Percentiles rank a stretch among this genome's conserved stretches.
phyloP scores from a whole-genome alignment of 768 basidiomycete genomes.

The Leccinum incarnatum region DNA sequence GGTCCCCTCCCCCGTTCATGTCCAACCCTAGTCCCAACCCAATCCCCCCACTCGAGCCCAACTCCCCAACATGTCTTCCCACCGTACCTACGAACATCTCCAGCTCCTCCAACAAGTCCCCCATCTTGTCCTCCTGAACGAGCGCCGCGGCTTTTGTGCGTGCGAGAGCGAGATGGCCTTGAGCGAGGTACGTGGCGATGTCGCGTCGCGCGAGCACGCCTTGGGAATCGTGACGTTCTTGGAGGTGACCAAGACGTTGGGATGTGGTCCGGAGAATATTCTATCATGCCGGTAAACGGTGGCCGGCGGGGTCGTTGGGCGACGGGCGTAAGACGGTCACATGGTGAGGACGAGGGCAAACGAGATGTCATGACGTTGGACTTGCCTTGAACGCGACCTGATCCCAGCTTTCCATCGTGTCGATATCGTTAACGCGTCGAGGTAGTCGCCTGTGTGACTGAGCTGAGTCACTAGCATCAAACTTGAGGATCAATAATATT shows the following conservation, averaged over 20 bases:
- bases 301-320: background rate
- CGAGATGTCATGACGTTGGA: background rate
- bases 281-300: slow-evolving; percentile 33
- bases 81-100: slow-evolving; percentile 67
- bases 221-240: slow-evolving; percentile 66
- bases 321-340: background rate
- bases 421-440: background rate
- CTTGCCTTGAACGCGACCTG: slow-evolving; percentile 31
- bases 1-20: background rate
- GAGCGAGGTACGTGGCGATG: slow-evolving; percentile 62
- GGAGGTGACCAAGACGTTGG: slow-evolving; percentile 65
- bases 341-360: background rate
- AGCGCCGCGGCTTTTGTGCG: slow-evolving; percentile 71
- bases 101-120: slow-evolving; percentile 60
- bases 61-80: slow-evolving; percentile 54
- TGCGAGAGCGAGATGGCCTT: slow-evolving; percentile 59
- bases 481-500: background rate
- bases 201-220: slow-evolving; percentile 61
- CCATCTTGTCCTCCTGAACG: slow-evolving; percentile 58
- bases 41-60: slow-evolving; percentile 34
- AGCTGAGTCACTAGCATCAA: background rate
- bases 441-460: background rate
- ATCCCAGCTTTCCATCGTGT: slow-evolving; percentile 30
- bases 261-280: slow-evolving; percentile 60
- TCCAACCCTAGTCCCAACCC: slow-evolving; percentile 4